Evolutionary conservation across 2,329 filamentous ascomycete genomes (phyloP).

Genomic region (Alternaria tenuissima): DNA sequence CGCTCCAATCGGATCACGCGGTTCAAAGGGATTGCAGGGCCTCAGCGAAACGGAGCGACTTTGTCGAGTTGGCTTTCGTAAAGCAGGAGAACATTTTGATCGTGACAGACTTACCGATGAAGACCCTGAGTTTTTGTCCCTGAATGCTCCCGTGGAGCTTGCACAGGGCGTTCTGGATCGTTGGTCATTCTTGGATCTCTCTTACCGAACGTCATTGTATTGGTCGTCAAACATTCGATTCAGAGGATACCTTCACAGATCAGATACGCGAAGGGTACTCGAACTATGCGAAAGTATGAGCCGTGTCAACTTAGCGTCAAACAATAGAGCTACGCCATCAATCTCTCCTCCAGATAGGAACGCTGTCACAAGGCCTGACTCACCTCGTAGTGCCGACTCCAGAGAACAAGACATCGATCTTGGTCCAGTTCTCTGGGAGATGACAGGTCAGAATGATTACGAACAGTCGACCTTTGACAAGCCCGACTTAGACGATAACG

Average conservation of each 20-base stretch:
- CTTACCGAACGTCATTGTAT: background rate
- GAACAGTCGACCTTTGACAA: too few relatives aligned
- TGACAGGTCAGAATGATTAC: too few relatives aligned
- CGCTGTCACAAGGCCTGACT: too few relatives aligned
- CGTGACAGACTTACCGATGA: background rate
- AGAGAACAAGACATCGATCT: too few relatives aligned
- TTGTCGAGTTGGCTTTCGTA: background rate
- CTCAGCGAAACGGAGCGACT: background rate
- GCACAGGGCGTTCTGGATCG: background rate
- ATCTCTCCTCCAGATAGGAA: too few relatives aligned
- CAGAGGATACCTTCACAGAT: background rate
- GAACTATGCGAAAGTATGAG: background rate
- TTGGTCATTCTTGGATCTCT: background rate
- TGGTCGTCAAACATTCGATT: background rate
- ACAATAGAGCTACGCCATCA: background rate
- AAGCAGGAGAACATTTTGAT: background rate
- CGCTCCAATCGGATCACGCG: background rate
- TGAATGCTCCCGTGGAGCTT: background rate
- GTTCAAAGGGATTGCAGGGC: background rate
- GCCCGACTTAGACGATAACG: background rate
- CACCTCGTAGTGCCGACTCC: too few relatives aligned
- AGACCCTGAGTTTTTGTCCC: background rate
- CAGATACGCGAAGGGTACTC: background rate
- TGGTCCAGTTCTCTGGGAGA: too few relatives aligned
- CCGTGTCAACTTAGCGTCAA: too few relatives aligned